These are phyloP conservation scores for Prunus yedoensis DNA, from an alignment of 331 rosid species.

Conservation along the genomic window DNA sequence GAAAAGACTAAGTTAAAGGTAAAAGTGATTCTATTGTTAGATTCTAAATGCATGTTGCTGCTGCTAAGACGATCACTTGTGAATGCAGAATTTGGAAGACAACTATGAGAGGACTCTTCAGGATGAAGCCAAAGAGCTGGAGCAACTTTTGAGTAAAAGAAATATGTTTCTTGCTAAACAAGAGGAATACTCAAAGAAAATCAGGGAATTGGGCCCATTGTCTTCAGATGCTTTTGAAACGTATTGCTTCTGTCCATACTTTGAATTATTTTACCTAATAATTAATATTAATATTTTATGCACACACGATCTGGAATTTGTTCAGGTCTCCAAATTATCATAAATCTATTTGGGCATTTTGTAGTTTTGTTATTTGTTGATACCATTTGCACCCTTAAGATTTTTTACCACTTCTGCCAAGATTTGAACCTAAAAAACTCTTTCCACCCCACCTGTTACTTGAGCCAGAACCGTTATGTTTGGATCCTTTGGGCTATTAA, in stretches of 20 bases:
- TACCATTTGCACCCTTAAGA: not conserved
- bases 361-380: not conserved
- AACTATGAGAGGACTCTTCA: slow-evolving; percentile 77
- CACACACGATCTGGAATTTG: not conserved
- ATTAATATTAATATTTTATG: not conserved
- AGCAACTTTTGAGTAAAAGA: slow-evolving; percentile 74
- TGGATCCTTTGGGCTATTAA: not conserved
- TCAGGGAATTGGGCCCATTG: slow-evolving; percentile 86
- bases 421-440: not conserved
- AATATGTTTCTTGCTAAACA: slow-evolving; percentile 74
- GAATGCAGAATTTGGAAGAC: slow-evolving; percentile 74
- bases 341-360: not conserved
- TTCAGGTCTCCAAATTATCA: not conserved
- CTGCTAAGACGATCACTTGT: slow-evolving; percentile 31
- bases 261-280: slow-evolving; percentile 12
- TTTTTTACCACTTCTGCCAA: not conserved
- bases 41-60: slow-evolving; percentile 29
- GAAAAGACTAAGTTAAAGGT: slow-evolving; percentile 87
- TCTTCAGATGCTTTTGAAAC: slow-evolving; percentile 94
- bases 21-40: slow-evolving; percentile 19
- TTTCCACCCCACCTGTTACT: not conserved
- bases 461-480: not conserved
- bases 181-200: slow-evolving; percentile 84
- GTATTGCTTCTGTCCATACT: slow-evolving; percentile 40
- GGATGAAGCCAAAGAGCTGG: slow-evolving; percentile 93